phyloP scores from a whole-genome alignment of 208 protist genomes.

The Kentomonas sorsogonicus region DNA sequence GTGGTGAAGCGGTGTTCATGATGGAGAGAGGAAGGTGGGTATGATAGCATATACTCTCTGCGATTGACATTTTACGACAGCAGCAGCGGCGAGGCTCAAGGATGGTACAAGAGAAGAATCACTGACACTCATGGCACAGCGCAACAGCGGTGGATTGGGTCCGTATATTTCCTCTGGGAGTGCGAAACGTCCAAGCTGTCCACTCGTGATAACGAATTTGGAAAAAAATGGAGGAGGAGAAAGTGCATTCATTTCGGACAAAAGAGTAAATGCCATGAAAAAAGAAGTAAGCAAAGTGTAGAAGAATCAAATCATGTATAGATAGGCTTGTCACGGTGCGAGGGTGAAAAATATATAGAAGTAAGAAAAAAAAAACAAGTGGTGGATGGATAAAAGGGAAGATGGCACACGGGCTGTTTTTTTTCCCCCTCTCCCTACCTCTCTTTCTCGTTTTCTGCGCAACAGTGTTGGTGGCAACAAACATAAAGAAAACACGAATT shows the following conservation, averaged over 20 bases:
- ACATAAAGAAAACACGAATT: slow-evolving; percentile 3
- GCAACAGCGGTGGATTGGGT: too few relatives aligned
- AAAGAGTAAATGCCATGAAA: not conserved
- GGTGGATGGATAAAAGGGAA: too few relatives aligned
- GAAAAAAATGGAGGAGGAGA: not conserved
- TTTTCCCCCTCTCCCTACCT: not conserved
- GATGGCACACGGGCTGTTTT: not conserved
- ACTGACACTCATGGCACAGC: too few relatives aligned
- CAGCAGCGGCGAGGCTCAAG: too few relatives aligned
- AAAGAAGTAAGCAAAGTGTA: not conserved
- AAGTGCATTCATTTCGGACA: not conserved
- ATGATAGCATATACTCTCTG: too few relatives aligned
- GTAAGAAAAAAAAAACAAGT: slow-evolving; percentile 8
- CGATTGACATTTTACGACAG: too few relatives aligned
- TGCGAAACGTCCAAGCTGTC: too few relatives aligned
- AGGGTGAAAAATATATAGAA: not conserved
- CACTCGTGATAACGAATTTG: not conserved
- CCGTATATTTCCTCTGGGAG: too few relatives aligned
- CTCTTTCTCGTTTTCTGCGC: not conserved
- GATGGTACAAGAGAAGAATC: too few relatives aligned
- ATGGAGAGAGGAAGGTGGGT: too few relatives aligned
- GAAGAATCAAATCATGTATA: not conserved
- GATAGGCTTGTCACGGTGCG: not conserved
- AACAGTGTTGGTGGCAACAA: not conserved
- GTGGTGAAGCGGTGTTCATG: too few relatives aligned